Base-by-base conservation (phyloP, 2,329 filamentous ascomycete genomes). In the Plenodomus lindquistii region DNA sequence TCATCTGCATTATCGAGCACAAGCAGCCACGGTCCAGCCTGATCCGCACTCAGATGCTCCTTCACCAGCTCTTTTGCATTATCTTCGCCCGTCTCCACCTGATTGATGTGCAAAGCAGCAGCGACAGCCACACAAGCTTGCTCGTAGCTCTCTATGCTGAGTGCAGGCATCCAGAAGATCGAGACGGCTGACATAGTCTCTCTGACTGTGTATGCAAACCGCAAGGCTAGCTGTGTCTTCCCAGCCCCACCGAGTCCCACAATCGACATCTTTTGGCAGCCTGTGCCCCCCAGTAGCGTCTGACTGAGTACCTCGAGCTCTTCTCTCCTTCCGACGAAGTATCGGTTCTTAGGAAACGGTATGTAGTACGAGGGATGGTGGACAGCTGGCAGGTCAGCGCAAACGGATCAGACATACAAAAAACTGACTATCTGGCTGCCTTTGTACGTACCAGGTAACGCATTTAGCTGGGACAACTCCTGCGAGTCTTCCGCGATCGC, bases 1-100 rank as follows among this genome's bases (percentile, higher is more conserved):
- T 45, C 6, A 29, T 80, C 76, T 22, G 31, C 34, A 43, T 60
- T 62, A 46, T 62, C 57, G 16, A 54, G 55, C 18, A 62, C 48
- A 5, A 62, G 37, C 31, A 60, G 42, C 4, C 35, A 55, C 27
- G 47, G 41, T 11, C 35, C 18, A n/a, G 44, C 37, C 45, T 37
- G 18, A 0, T 39, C 39, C 19, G 42, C 13, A 16, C 37, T 43
- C 24, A 60, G 37, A 52, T 50, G 37, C 7, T 15, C 31, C 48
- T 62, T 52, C 15, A 62, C 47, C 10, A 66, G 29, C 50, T 58
- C 44, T 45, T 47, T 57, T 8, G 48, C 45, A 42, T 63, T 55
- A 22, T 46, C 52, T 27, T 55, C 40, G 22, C 10, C 10, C 11
- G 61, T 49, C 35, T 48, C 42, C 16, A 7, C 15, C 15, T 6